Evolutionary conservation across 805 yeast species (phyloP).

Genomic region (Teunomyces tritomae): DNA sequence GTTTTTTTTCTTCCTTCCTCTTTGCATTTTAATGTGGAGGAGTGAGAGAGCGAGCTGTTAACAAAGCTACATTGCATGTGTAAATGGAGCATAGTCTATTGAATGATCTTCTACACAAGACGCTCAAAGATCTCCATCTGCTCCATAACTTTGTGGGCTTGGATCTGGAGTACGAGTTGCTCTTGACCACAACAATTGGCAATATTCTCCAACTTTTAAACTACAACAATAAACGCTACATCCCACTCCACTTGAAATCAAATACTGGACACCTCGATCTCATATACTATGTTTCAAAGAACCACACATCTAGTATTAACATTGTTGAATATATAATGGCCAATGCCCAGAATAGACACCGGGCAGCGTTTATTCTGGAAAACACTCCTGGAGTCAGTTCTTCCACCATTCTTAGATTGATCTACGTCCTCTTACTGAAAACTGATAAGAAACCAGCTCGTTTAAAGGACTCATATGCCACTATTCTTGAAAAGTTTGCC

Average conservation of each 20-base stretch:
- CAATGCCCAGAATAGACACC: neutral
- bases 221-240: conserved; percentile 13
- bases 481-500: conserved; percentile 14
- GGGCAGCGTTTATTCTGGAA: neutral
- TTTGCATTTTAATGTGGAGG: neutral
- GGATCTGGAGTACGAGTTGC: conserved; percentile 12
- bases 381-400: neutral
- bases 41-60: neutral
- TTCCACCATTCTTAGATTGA: conserved; percentile 5
- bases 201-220: conserved; percentile 14
- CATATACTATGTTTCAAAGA: neutral
- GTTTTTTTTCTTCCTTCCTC: no score
- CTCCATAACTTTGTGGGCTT: conserved; percentile 11
- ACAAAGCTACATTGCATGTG: no score
- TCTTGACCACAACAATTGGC: conserved; percentile 13
- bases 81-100: conserved; percentile 5
- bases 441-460: conserved; percentile 11
- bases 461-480: conserved; percentile 15
- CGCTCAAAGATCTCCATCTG: conserved; percentile 16
- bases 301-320: neutral
- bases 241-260: conserved; percentile 5
- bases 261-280: neutral
- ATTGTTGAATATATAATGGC: conserved; percentile 4
- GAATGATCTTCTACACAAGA: conserved; percentile 16
- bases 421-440: neutral